A percentile compares a stretch with the other conserved stretches of the same genome.
These are phyloP conservation scores for Pseudevernia furfuracea DNA, from an alignment of 495 filamentous ascomycete species.

Conservation along the genomic window DNA sequence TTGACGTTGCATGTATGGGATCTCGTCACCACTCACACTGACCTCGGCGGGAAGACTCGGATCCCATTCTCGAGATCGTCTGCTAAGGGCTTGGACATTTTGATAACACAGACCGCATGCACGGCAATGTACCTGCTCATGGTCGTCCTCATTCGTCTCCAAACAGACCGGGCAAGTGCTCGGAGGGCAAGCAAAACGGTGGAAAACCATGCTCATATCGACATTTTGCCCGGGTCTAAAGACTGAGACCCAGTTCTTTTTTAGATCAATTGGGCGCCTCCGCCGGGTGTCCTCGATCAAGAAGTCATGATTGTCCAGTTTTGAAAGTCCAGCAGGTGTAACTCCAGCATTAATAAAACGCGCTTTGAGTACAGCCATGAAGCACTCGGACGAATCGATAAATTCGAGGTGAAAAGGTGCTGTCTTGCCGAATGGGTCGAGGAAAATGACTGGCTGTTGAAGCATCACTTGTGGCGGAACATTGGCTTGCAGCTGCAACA, in stretches of 20 bases:
- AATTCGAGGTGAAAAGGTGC: constrained; percentile 29
- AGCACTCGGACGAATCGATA: constrained; percentile 24
- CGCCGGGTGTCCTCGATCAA: constrained; percentile 22
- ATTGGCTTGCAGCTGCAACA: constrained; percentile 19
- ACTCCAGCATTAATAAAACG: constrained; percentile 24
- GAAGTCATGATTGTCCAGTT: constrained; percentile 24
- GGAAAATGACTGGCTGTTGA: constrained; percentile 26
- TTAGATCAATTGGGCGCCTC: constrained; percentile 18
- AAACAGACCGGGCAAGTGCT: constrained; percentile 24
- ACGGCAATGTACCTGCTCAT: constrained; percentile 14
- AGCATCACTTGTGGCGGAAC: constrained; percentile 27
- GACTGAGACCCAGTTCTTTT: constrained; percentile 18
- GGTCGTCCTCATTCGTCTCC: constrained; percentile 17
- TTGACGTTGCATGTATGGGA: constrained; percentile 19
- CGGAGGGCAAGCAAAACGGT: constrained; percentile 22
- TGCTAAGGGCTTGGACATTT: constrained; percentile 19
- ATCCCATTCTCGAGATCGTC: constrained; percentile 15
- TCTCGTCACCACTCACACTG: constrained; percentile 14
- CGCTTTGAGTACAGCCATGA: constrained; percentile 26
- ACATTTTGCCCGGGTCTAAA: constrained; percentile 26
- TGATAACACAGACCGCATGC: constrained; percentile 22
- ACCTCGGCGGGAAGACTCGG: constrained; percentile 6
- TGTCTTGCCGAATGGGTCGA: constrained; percentile 26
- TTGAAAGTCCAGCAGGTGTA: constrained; percentile 19
- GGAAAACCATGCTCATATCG: constrained; percentile 30